Conservation (phyloP, 169 alveolate genomes). For the Eimeria necatrix region DNA sequence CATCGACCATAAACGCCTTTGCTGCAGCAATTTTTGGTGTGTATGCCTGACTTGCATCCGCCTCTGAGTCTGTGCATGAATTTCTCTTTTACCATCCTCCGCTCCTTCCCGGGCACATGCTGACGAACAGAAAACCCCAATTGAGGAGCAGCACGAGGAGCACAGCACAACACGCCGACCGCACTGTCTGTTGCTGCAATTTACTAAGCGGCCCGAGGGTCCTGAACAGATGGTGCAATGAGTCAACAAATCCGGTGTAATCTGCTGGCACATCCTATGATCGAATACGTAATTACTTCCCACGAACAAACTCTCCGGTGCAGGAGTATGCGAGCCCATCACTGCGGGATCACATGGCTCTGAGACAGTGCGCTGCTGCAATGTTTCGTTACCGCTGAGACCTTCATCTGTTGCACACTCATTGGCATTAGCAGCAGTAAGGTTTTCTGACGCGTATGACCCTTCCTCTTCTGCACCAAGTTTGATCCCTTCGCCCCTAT, state of each 20-base stretch:
- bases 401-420: background rate
- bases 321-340: background rate
- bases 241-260: constrained; percentile 74
- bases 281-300: constrained; percentile 83
- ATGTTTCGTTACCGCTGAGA: background rate
- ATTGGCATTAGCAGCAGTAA: background rate
- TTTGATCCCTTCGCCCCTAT: background rate
- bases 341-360: background rate
- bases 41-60: constrained; percentile 60
- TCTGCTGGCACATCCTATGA: constrained; percentile 76
- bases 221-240: constrained; percentile 62
- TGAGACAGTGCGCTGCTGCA: background rate
- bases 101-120: constrained; percentile 35
- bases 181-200: constrained; percentile 78
- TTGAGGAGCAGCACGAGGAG: constrained; percentile 55
- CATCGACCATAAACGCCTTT: constrained; percentile 44
- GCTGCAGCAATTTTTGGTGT: constrained; percentile 22
- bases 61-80: constrained; percentile 38
- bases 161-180: constrained; percentile 76
- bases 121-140: constrained; percentile 76
- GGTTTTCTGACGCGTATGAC: background rate
- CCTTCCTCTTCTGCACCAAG: background rate
- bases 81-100: constrained; percentile 15
- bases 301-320: constrained; percentile 16
- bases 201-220: constrained; percentile 62